phyloP scores from a whole-genome alignment of 257 asterid species.

The Paraleonurus japonicus region DNA sequence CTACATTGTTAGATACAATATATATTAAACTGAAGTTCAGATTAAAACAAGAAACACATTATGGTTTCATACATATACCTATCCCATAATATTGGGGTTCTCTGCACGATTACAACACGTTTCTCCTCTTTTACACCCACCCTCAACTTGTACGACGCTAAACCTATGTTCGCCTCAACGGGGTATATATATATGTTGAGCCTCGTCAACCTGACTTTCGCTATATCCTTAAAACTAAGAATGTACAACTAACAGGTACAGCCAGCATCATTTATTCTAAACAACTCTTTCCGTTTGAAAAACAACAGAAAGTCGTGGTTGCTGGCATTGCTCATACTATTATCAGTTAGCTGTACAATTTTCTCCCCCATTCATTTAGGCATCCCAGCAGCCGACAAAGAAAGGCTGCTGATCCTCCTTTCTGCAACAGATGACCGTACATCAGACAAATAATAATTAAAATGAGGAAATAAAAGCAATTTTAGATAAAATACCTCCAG shows the following conservation, averaged over 20 bases:
- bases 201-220: constrained; percentile 40
- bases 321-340: constrained; percentile 42
- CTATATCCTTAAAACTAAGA: constrained; percentile 41
- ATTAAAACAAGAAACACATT: too few species aligned
- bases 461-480: background rate
- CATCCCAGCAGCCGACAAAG: constrained; percentile 32
- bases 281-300: constrained; percentile 32
- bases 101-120: too few species aligned
- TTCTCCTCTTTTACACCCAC: too few species aligned
- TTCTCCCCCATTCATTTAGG: constrained; percentile 33
- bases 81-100: too few species aligned
- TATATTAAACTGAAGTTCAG: too few species aligned
- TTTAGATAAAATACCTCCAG: constrained; percentile 58
- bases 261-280: constrained; percentile 41
- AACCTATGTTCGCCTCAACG: too few species aligned
- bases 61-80: too few species aligned
- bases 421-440: constrained; percentile 43
- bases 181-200: too few species aligned
- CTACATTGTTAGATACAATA: too few species aligned
- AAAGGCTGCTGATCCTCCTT: constrained; percentile 64
- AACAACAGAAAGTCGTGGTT: constrained; percentile 30
- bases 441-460: background rate
- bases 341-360: constrained; percentile 72
- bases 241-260: constrained; percentile 55
- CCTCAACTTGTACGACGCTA: too few species aligned